phyloP scores from a whole-genome alignment of 2,329 filamentous ascomycete genomes.

The Nakataea oryzae region DNA sequence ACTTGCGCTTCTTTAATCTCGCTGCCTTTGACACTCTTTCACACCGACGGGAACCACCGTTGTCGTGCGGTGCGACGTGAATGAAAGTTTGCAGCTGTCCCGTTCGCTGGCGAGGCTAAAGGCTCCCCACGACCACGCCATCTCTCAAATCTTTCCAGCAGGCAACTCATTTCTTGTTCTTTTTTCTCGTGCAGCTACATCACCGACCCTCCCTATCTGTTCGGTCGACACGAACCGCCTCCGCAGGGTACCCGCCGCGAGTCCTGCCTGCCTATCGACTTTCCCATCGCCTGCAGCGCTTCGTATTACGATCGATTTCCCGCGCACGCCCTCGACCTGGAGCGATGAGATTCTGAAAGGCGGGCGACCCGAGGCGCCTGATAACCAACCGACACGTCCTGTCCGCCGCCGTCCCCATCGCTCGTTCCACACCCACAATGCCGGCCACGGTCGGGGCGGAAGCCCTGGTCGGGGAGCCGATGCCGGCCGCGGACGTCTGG shows the following conservation, averaged over 20 bases:
- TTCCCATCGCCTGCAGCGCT: neutral
- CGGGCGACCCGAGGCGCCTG: neutral
- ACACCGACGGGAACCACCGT: neutral
- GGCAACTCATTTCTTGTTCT: neutral
- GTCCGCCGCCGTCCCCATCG: neutral
- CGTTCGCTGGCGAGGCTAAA: neutral
- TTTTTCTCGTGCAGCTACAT: neutral
- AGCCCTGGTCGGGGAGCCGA: conserved; percentile 4
- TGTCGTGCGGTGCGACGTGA: neutral
- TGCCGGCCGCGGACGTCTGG: conserved; percentile 8
- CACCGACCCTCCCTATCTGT: too few species aligned
- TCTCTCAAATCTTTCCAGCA: neutral
- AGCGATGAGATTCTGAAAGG: neutral
- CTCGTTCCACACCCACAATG: conserved; percentile 11
- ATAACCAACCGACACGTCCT: neutral
- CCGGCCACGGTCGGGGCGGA: conserved; percentile 11
- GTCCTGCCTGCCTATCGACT: neutral
- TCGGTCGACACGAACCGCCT: neutral
- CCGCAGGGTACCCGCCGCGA: neutral
- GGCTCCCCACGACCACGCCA: neutral
- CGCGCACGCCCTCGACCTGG: neutral
- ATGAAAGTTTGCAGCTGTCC: neutral
- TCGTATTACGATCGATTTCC: neutral
- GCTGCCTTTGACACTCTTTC: neutral
- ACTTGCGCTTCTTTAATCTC: neutral